Percentiles rank a stretch among this genome's conserved stretches.
Evolutionary conservation across 2,329 filamentous ascomycete species (phyloP).

Genomic region (Hansfordia pulvinata): DNA sequence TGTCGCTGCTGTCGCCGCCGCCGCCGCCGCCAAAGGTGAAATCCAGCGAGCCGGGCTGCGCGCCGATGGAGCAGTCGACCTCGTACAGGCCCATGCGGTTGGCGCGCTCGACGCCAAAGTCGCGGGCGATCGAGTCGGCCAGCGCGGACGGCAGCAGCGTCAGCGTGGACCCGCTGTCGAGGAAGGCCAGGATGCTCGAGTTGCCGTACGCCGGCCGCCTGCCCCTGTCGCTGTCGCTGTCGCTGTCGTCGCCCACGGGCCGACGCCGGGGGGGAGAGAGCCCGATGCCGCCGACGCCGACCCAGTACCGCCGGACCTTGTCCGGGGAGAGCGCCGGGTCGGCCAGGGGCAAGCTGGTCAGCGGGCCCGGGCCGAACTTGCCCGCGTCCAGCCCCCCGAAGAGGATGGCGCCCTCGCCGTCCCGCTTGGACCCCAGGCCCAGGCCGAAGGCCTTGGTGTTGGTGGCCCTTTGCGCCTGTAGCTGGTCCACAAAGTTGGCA

Average conservation of each 20-base stretch:
- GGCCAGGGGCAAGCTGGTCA: constrained; percentile 48
- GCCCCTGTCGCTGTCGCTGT: constrained; percentile 8
- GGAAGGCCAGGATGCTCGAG: constrained; percentile 36
- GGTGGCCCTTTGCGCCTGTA: constrained; percentile 36
- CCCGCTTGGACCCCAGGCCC: constrained; percentile 47
- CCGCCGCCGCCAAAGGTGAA: constrained; percentile 33
- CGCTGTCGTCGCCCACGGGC: background rate
- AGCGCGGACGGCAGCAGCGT: constrained; percentile 49
- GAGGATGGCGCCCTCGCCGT: constrained; percentile 47
- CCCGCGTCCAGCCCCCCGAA: constrained; percentile 55
- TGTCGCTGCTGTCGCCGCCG: no score
- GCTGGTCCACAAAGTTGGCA: constrained; percentile 36
- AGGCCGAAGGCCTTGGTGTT: constrained; percentile 50
- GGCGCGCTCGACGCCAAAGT: constrained; percentile 28
- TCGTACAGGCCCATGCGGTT: constrained; percentile 29
- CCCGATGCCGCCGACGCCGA: constrained; percentile 29
- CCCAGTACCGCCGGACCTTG: constrained; percentile 36
- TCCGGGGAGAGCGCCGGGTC: constrained; percentile 40
- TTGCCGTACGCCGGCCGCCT: constrained; percentile 19
- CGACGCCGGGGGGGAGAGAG: constrained; percentile 26
- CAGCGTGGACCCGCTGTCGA: constrained; percentile 59
- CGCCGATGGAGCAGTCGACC: constrained; percentile 28
- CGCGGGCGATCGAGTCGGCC: constrained; percentile 30
- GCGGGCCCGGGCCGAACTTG: constrained; percentile 47
- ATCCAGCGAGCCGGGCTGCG: constrained; percentile 27